Percentiles rank a stretch among this genome's conserved stretches.
Conservation (phyloP, 208 protist species). For the Strigomonas culicis region DNA sequence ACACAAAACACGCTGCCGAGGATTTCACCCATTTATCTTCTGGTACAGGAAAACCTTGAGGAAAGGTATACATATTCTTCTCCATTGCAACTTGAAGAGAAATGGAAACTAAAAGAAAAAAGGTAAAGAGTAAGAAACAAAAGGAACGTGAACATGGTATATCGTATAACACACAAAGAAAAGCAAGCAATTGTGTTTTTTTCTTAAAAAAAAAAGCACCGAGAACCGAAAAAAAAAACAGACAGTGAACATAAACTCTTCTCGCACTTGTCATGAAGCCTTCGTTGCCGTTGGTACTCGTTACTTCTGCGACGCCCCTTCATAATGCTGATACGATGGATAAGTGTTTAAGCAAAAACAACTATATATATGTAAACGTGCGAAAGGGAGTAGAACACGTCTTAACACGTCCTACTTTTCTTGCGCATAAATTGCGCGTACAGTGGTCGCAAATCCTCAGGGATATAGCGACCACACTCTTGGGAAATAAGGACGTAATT, state of each 20-base stretch:
- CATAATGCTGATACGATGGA: not conserved
- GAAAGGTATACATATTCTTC: slow-evolving; percentile 1
- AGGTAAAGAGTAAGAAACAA: not conserved
- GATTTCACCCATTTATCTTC: slow-evolving; percentile 26
- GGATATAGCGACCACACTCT: slow-evolving; percentile 76
- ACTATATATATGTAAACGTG: not conserved
- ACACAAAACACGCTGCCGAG: slow-evolving; percentile 39
- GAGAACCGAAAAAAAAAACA: slow-evolving; percentile 13
- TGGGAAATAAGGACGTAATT: slow-evolving; percentile 25
- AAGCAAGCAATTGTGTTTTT: not conserved
- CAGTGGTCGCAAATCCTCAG: slow-evolving; percentile 48
- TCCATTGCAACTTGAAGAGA: not conserved
- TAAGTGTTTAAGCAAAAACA: slow-evolving; percentile 7
- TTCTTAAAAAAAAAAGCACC: not conserved
- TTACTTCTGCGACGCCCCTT: too few species aligned
- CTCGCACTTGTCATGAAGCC: too few species aligned
- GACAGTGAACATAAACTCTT: not conserved
- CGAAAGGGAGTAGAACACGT: not conserved
- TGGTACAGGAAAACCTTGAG: slow-evolving; percentile 38
- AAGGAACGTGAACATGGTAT: slow-evolving; percentile 8
- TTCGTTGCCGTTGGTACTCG: not conserved
- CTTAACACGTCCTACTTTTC: not conserved
- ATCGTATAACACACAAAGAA: not conserved
- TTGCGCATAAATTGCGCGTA: slow-evolving; percentile 43
- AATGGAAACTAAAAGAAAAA: slow-evolving; percentile 6